phyloP scores from a whole-genome alignment of 805 yeast species.

The Blastobotrys chiropterorum region DNA sequence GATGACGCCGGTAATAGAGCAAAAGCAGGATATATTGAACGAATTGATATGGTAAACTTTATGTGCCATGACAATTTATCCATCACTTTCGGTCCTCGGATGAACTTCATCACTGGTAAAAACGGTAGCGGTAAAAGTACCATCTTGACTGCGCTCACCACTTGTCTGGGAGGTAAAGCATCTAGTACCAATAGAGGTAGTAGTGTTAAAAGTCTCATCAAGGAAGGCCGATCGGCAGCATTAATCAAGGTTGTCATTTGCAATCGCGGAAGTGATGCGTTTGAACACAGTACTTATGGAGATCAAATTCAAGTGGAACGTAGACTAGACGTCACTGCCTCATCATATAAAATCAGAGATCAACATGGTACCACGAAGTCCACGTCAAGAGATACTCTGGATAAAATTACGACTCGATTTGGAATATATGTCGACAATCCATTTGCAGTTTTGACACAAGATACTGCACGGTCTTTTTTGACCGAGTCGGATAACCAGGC shows the following conservation, averaged over 20 bases:
- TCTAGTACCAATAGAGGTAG: slow-evolving; percentile 80
- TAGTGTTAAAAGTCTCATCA: slow-evolving; percentile 60
- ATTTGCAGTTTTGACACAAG: slow-evolving; percentile 87
- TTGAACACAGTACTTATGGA: slow-evolving; percentile 67
- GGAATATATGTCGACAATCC: slow-evolving; percentile 84
- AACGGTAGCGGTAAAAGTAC: slow-evolving; percentile 94
- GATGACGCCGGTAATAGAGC: neutral
- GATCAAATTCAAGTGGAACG: slow-evolving; percentile 64
- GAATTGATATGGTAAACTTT: slow-evolving; percentile 61
- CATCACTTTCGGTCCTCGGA: slow-evolving; percentile 65
- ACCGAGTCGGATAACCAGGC: slow-evolving; percentile 66
- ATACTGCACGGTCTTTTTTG: slow-evolving; percentile 84
- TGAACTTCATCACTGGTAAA: slow-evolving; percentile 82
- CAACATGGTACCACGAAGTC: slow-evolving; percentile 44
- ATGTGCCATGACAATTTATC: slow-evolving; percentile 73
- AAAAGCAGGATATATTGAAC: slow-evolving; percentile 61
- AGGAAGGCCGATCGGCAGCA: slow-evolving; percentile 69
- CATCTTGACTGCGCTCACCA: slow-evolving; percentile 75
- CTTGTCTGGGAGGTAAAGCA: slow-evolving; percentile 86
- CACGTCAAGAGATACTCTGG: slow-evolving; percentile 48
- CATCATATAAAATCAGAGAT: slow-evolving; percentile 52
- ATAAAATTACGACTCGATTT: slow-evolving; percentile 60
- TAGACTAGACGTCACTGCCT: slow-evolving; percentile 44
- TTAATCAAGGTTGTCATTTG: slow-evolving; percentile 55
- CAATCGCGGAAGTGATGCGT: slow-evolving; percentile 40